Base-by-base conservation (phyloP, 352 stramenopile species). In the Globisporangium alternatum region DNA sequence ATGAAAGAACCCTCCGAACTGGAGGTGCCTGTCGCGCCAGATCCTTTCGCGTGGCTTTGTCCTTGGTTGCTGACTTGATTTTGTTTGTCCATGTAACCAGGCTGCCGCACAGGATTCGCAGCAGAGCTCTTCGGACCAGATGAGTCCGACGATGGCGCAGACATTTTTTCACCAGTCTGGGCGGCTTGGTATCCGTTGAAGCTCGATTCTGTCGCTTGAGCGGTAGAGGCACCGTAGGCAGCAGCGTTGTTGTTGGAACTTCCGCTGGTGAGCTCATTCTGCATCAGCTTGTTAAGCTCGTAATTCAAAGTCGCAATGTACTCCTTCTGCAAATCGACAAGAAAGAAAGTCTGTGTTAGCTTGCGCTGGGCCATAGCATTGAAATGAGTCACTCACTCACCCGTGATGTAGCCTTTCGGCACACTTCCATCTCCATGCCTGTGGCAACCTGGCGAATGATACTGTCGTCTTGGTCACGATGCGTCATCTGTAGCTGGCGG, bases 361-460 rank as follows among this genome's bases (percentile, higher is more conserved):
- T 54, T n/a, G 30, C 10, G 25, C 15, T 41, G 0, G 9, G 9
- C 35, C 4, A 12, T 19, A 57, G 35, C 21, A 22, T 28, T n/a
- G 13, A 39, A 54, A 54, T 33, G 49, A 43, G 19, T 43, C 25
- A 9, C 15, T 6, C 6, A 66, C 61, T 12, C 74, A 91, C 84
- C 63, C 71, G 57, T 3, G 67, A 80, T 0, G 69, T 22, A 0
- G 72, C 54, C 61, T 82, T 80, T 28, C 75, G 70, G 39, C 80
- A 93, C 12, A 81, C 72, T 39, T 88, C 78, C 73, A 90, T 86
- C 74, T 93, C 84, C 17, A 91, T 56, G 25, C 75, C 85, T 4
- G 77, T 89, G 7, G 84, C 84, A n/a, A 88, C 62, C 25, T 86
- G 69, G 0, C 80, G 77, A 31, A 90, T 70, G 33, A 71, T 66